A percentile compares a stretch with the other conserved stretches of the same genome.
phyloP scores from a whole-genome alignment of 371 early-diverging fungal genomes.

The Rhizopus delemar region DNA sequence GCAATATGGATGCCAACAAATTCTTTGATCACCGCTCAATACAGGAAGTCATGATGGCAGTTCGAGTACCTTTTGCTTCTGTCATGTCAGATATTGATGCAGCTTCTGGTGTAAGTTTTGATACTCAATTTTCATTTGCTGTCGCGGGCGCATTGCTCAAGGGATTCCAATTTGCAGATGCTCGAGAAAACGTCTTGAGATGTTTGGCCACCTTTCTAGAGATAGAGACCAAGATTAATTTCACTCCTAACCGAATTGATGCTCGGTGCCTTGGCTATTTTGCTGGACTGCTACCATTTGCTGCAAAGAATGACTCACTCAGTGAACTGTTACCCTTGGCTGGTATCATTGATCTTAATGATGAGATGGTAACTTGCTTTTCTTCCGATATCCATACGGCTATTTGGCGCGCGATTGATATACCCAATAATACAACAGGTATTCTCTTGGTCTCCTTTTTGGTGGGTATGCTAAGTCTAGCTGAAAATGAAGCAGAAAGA shows the following conservation, averaged over 20 bases:
- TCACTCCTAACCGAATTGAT: constrained; percentile 22
- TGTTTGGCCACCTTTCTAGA: constrained; percentile 71
- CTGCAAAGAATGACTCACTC: constrained; percentile 47
- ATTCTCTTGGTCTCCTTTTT: constrained; percentile 64
- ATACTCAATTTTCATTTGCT: constrained; percentile 72
- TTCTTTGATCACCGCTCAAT: constrained; percentile 52
- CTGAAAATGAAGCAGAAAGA: constrained; percentile 66
- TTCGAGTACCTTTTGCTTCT: constrained; percentile 54
- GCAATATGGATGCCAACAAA: constrained; percentile 69
- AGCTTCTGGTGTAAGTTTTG: constrained; percentile 62
- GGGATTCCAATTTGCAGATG: constrained; percentile 47
- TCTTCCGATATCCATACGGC: constrained; percentile 7
- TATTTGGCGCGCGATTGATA: constrained; percentile 36
- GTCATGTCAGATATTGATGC: constrained; percentile 56
- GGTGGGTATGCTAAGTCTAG: constrained; percentile 61
- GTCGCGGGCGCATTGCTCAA: constrained; percentile 64
- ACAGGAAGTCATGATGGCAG: constrained; percentile 55
- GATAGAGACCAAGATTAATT: constrained; percentile 55
- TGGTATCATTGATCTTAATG: constrained; percentile 38
- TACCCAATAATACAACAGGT: constrained; percentile 53
- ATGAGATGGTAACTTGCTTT: constrained; percentile 3
- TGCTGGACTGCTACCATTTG: constrained; percentile 49
- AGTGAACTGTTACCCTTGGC: constrained; percentile 46
- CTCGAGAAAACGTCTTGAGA: constrained; percentile 65
- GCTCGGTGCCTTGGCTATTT: constrained; percentile 44